A percentile compares a stretch with the other conserved stretches of the same genome.
These are phyloP conservation scores for Tylopilus vinaceipallidus DNA, from an alignment of 768 basidiomycete species.

Conservation along the genomic window DNA sequence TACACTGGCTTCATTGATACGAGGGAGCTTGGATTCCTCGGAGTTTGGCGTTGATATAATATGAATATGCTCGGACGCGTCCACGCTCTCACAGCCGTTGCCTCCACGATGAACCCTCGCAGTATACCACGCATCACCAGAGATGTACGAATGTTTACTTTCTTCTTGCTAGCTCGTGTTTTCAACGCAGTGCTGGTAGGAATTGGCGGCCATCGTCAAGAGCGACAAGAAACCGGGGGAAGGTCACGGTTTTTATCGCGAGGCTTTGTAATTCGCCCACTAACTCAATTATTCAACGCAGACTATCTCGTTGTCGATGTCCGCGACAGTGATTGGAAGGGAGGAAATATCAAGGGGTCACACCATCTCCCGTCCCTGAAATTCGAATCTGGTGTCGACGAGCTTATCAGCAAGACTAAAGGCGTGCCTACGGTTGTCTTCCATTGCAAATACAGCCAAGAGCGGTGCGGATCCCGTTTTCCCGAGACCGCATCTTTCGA, in stretches of 20 bases:
- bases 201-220: constrained; percentile 69
- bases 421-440: constrained; percentile 66
- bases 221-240: constrained; percentile 54
- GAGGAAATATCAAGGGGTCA: constrained; percentile 74
- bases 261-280: neutral
- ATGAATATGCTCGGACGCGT: constrained; percentile 2
- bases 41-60: constrained; percentile 4
- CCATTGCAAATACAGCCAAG: constrained; percentile 77
- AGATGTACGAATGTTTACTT: constrained; percentile 15
- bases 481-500: neutral
- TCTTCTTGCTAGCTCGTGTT: constrained; percentile 2
- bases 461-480: constrained; percentile 48
- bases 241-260: constrained; percentile 12
- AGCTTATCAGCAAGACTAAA: constrained; percentile 58
- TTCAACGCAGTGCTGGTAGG: constrained; percentile 41
- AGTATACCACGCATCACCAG: constrained; percentile 20
- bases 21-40: neutral
- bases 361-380: constrained; percentile 59
- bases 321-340: constrained; percentile 76
- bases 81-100: neutral
- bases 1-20: neutral
- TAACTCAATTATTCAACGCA: constrained; percentile 1
- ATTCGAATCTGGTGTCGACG: constrained; percentile 57
- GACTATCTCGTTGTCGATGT: constrained; percentile 83
- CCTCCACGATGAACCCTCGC: constrained; percentile 16